phyloP scores from a whole-genome alignment of 345 rosid genomes.

The Passiflora organensis region DNA sequence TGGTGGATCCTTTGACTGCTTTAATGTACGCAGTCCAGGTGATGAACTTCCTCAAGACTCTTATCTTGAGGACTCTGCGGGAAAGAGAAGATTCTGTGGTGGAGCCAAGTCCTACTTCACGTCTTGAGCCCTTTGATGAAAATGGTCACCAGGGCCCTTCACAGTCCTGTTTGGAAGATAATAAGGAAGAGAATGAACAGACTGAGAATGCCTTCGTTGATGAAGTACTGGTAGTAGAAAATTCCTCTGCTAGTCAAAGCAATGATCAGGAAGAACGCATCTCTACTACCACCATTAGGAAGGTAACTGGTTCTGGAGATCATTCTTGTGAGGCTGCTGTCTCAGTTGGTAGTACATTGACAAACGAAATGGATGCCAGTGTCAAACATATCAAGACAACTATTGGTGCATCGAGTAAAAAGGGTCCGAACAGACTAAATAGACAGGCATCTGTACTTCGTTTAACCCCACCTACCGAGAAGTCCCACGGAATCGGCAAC shows the following conservation, averaged over 20 bases:
- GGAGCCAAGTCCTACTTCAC: conserved; percentile 10
- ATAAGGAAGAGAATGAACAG: conserved; percentile 35
- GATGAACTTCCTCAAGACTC: conserved; percentile 26
- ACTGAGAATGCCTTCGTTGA: conserved; percentile 27
- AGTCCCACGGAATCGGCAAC: conserved; percentile 41
- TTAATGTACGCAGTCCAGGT: conserved; percentile 28
- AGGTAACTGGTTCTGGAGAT: conserved; percentile 12
- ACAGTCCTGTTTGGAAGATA: conserved; percentile 25
- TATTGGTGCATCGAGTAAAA: conserved; percentile 37
- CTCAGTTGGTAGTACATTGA: conserved; percentile 10
- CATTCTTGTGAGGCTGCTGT: conserved; percentile 13
- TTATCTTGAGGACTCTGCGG: conserved; percentile 18
- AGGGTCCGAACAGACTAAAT: conserved; percentile 21
- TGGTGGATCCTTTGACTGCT: conserved; percentile 30
- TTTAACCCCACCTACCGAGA: conserved; percentile 25
- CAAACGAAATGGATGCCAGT: conserved; percentile 14
- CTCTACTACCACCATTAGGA: conserved; percentile 11
- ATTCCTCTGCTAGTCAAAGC: conserved; percentile 17
- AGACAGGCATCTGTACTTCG: conserved; percentile 30
- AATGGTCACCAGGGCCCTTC: conserved; percentile 16
- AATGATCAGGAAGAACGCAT: conserved; percentile 22
- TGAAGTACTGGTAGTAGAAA: conserved; percentile 38
- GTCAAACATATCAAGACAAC: neutral
- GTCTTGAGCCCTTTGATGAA: conserved; percentile 19
- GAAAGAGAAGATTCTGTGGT: conserved; percentile 20